phyloP scores from a whole-genome alignment of 345 rosid genomes.

The Moricandia moricandioides region DNA sequence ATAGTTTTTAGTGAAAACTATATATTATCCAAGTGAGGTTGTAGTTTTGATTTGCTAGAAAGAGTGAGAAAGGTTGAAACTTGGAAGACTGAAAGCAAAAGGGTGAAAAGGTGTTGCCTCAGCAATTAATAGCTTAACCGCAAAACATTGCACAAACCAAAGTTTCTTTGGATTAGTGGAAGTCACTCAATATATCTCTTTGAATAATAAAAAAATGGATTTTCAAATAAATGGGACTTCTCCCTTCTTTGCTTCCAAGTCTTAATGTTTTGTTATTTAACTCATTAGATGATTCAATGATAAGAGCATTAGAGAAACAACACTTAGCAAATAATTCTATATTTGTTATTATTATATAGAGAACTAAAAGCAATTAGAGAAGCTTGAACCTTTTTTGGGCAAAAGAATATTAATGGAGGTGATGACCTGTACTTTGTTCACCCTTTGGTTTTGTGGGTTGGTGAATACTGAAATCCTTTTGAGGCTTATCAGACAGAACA shows the following conservation, averaged over 20 bases:
- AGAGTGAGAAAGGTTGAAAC: slow-evolving; percentile 20
- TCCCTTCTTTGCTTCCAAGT: slow-evolving; percentile 41
- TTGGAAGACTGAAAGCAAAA: slow-evolving; percentile 23
- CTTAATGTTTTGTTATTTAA: slow-evolving; percentile 24
- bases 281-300: slow-evolving; percentile 8
- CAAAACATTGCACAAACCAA: slow-evolving; percentile 56
- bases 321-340: neutral
- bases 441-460: slow-evolving; percentile 34
- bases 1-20: neutral
- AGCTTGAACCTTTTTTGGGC: slow-evolving; percentile 9
- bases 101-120: slow-evolving; percentile 35
- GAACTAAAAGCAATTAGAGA: slow-evolving; percentile 4
- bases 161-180: slow-evolving; percentile 46
- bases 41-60: slow-evolving; percentile 20
- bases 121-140: slow-evolving; percentile 68
- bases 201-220: neutral
- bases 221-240: neutral
- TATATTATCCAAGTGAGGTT: slow-evolving; percentile 5
- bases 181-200: slow-evolving; percentile 51
- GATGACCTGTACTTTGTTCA: slow-evolving; percentile 35
- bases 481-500: slow-evolving; percentile 28
- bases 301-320: slow-evolving; percentile 8
- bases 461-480: slow-evolving; percentile 11
- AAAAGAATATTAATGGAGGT: slow-evolving; percentile 16
- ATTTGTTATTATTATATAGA: neutral